Conservation (phyloP, 805 yeast genomes). For the Isabelozyma pseudorhagii region DNA sequence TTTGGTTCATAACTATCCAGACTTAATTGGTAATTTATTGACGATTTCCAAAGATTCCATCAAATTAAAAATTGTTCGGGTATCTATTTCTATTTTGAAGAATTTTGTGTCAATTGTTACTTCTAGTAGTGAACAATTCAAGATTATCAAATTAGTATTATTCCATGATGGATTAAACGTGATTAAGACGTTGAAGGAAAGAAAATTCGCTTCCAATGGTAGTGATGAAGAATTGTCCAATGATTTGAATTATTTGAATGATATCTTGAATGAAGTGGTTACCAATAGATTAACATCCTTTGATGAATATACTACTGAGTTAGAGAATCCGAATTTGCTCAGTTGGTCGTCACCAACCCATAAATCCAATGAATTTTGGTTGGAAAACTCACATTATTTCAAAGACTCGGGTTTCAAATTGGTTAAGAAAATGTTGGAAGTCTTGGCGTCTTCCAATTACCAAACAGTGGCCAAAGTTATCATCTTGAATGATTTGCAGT, state of each 20-base stretch:
- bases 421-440: conserved; percentile 56
- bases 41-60: conserved; percentile 73
- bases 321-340: conserved; percentile 69
- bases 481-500: conserved; percentile 41
- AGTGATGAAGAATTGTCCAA: conserved; percentile 80
- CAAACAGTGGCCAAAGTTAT: conserved; percentile 27
- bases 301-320: conserved; percentile 86
- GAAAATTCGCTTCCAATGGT: conserved; percentile 75
- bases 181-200: conserved; percentile 65
- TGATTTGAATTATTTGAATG: conserved; percentile 61
- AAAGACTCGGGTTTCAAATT: conserved; percentile 74
- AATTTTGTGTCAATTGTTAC: conserved; percentile 48
- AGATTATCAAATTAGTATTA: conserved; percentile 62
- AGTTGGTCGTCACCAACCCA: conserved; percentile 89
- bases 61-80: conserved; percentile 86
- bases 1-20: conserved; percentile 52
- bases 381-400: conserved; percentile 73
- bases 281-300: conserved; percentile 75
- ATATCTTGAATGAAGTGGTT: conserved; percentile 66
- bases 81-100: conserved; percentile 71
- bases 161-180: conserved; percentile 73
- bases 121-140: conserved; percentile 33
- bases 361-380: conserved; percentile 84
- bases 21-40: conserved; percentile 50
- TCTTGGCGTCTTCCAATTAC: conserved; percentile 35